These are phyloP conservation scores for Achlya hypogyna DNA, from an alignment of 352 stramenopile species.

Conservation along the genomic window DNA sequence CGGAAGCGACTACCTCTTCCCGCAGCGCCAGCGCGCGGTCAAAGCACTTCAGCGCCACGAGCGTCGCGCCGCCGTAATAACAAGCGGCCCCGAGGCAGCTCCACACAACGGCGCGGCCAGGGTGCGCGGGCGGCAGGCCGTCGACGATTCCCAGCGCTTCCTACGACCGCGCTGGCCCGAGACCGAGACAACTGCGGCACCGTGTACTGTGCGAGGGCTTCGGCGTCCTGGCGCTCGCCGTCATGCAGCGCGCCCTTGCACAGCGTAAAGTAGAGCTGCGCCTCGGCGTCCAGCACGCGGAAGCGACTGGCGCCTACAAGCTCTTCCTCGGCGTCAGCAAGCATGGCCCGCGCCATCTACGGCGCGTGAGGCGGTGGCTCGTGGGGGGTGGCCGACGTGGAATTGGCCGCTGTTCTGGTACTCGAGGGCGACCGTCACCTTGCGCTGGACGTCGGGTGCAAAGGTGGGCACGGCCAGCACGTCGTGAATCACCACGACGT, in stretches of 20 bases:
- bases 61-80: constrained; percentile 44
- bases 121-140: constrained; percentile 28
- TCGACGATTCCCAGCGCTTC: constrained; percentile 12
- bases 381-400: constrained; percentile 27
- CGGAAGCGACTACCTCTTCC: constrained; percentile 15
- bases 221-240: constrained; percentile 38
- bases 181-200: no score
- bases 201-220: constrained; percentile 35
- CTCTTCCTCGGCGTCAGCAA: constrained; percentile 34
- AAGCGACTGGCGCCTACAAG: constrained; percentile 27
- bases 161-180: neutral
- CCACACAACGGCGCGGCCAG: constrained; percentile 30
- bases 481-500: constrained; percentile 39
- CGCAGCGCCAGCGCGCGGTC: constrained; percentile 39
- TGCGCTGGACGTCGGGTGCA: constrained; percentile 30
- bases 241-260: constrained; percentile 45
- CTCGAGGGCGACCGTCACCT: constrained; percentile 45
- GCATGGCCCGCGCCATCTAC: constrained; percentile 48
- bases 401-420: constrained; percentile 58
- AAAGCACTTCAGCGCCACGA: constrained; percentile 43
- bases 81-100: constrained; percentile 46
- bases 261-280: constrained; percentile 43
- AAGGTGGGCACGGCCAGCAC: constrained; percentile 38
- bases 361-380: neutral
- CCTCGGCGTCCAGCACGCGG: constrained; percentile 27